Evolutionary conservation across 1,139 yeast species (phyloP).

Genomic region (Blastobotrys ciferrii): DNA sequence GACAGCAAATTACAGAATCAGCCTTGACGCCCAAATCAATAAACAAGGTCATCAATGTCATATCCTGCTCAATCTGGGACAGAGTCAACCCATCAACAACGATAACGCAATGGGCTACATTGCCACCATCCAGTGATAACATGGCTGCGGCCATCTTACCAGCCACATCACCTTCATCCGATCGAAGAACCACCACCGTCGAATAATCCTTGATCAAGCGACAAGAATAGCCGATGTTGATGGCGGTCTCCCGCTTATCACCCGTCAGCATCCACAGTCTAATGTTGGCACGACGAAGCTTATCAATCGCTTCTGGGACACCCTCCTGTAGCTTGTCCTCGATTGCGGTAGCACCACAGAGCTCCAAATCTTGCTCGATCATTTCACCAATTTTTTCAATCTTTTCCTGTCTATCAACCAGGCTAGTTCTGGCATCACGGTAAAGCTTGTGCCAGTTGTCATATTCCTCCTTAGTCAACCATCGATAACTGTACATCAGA

Average conservation of each 20-base stretch:
- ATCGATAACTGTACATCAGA: constrained; percentile 73
- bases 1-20: constrained; percentile 90
- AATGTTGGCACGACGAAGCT: constrained; percentile 87
- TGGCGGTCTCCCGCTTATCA: constrained; percentile 96
- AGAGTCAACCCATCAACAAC: constrained; percentile 92
- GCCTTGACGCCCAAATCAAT: constrained; percentile 81
- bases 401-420: constrained; percentile 61
- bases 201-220: constrained; percentile 90
- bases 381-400: constrained; percentile 72
- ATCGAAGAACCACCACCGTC: constrained; percentile 72
- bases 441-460: constrained; percentile 65
- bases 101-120: constrained; percentile 88
- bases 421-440: constrained; percentile 72
- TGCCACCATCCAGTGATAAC: constrained; percentile 59
- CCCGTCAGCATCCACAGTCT: constrained; percentile 98
- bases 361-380: constrained; percentile 63
- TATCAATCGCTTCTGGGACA: constrained; percentile 90
- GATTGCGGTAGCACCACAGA: constrained; percentile 93
- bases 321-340: constrained; percentile 97
- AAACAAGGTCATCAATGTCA: constrained; percentile 67
- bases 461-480: constrained; percentile 62
- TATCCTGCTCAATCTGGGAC: constrained; percentile 66
- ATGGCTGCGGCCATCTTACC: constrained; percentile 59
- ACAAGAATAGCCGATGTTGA: constrained; percentile 94
- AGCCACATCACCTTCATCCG: constrained; percentile 47